Evolutionary conservation across 116 monocot genomes (phyloP).

Genomic region (Zostera marina): DNA sequence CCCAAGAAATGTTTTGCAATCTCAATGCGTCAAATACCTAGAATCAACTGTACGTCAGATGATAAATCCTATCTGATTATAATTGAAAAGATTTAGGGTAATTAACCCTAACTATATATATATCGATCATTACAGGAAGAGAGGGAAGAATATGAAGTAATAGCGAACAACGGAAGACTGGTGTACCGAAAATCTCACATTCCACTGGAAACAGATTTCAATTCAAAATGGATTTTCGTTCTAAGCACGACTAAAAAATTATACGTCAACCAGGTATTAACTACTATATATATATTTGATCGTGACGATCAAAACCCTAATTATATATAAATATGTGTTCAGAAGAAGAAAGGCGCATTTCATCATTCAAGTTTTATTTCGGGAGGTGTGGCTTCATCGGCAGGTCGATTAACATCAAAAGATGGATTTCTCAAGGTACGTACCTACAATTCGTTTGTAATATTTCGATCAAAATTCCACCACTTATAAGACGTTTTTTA

Average conservation of each 20-base stretch:
- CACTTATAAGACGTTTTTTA: no score
- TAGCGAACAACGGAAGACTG: conserved; percentile 35
- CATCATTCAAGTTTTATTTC: conserved; percentile 87
- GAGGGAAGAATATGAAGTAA: conserved; percentile 52
- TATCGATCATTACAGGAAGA: conserved; percentile 29
- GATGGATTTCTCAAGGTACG: conserved; percentile 49
- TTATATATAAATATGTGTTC: background rate
- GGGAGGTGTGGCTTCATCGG: conserved; percentile 61
- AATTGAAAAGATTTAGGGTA: no score
- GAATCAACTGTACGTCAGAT: no score
- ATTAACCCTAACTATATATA: background rate
- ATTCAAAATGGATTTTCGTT: conserved; percentile 77
- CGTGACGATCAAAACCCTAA: background rate
- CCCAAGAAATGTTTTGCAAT: conserved; percentile 60
- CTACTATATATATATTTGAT: background rate
- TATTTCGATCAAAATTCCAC: no score
- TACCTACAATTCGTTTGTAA: no score
- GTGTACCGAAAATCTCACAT: conserved; percentile 27
- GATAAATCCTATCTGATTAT: no score
- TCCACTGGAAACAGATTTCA: conserved; percentile 33
- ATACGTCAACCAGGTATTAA: conserved; percentile 60
- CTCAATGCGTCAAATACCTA: conserved; percentile 70
- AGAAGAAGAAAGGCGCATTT: conserved; percentile 83
- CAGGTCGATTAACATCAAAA: conserved; percentile 54
- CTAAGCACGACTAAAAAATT: conserved; percentile 46